Conservation (phyloP, 495 filamentous ascomycete species). For the Podospora comata region DNA sequence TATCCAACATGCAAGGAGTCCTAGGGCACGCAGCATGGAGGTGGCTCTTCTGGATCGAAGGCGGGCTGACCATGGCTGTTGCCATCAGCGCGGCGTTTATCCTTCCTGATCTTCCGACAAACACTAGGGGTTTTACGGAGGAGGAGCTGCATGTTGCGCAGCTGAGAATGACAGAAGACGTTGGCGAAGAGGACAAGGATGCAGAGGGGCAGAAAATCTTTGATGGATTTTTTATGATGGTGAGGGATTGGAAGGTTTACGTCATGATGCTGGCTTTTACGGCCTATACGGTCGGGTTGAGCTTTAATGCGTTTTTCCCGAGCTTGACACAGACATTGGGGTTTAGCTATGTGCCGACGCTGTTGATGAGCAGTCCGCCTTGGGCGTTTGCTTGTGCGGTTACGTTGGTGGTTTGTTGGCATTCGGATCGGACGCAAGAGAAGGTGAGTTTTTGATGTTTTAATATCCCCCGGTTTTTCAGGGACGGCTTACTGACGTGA, state of each 20-base stretch:
- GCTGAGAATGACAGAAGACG: slow-evolving; percentile 70
- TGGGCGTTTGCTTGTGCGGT: slow-evolving; percentile 67
- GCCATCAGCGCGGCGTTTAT: slow-evolving; percentile 53
- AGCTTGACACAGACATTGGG: slow-evolving; percentile 70
- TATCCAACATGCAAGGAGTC: slow-evolving; percentile 49
- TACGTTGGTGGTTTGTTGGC: slow-evolving; percentile 68
- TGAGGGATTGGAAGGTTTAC: slow-evolving; percentile 68
- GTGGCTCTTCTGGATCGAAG: slow-evolving; percentile 75
- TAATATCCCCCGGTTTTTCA: not conserved
- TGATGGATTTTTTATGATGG: slow-evolving; percentile 66
- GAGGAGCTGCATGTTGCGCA: slow-evolving; percentile 64
- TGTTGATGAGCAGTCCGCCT: slow-evolving; percentile 72
- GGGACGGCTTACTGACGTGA: not conserved
- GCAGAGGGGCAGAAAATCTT: slow-evolving; percentile 56
- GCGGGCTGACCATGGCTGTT: slow-evolving; percentile 48
- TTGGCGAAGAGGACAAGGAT: slow-evolving; percentile 67
- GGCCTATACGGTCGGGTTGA: slow-evolving; percentile 37
- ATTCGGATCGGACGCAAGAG: slow-evolving; percentile 71
- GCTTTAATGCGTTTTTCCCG: slow-evolving; percentile 51
- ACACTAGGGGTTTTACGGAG: slow-evolving; percentile 64
- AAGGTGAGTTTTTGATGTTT: slow-evolving; percentile 25
- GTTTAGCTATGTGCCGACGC: slow-evolving; percentile 62
- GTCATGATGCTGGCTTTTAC: slow-evolving; percentile 43
- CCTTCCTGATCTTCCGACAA: slow-evolving; percentile 70
- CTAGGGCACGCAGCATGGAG: slow-evolving; percentile 49